Conservation (phyloP, 805 yeast species). For the Myxozyma udenii region DNA sequence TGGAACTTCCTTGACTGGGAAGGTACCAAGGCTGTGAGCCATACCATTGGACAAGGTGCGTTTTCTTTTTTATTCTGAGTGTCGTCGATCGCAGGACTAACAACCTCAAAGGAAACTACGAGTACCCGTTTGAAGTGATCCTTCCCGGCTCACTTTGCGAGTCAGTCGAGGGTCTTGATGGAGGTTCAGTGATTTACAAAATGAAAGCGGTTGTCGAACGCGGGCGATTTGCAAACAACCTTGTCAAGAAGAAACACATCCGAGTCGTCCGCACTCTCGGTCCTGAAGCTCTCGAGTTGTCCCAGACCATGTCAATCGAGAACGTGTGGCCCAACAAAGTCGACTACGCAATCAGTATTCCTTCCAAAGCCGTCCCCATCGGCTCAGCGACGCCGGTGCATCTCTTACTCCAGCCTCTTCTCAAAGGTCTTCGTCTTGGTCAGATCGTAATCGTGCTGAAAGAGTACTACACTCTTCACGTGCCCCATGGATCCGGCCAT, state of each 20-base stretch:
- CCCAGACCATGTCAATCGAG: constrained; percentile 90
- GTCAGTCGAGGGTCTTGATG: constrained; percentile 84
- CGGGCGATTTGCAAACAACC: constrained; percentile 66
- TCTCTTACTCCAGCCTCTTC: constrained; percentile 69
- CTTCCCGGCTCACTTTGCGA: constrained; percentile 80
- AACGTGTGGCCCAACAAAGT: constrained; percentile 94
- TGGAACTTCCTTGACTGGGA: constrained; percentile 69
- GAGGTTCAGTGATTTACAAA: constrained; percentile 68
- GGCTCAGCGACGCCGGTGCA: constrained; percentile 75
- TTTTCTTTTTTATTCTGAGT: neutral
- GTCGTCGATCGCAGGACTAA: no score
- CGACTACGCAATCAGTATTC: constrained; percentile 82
- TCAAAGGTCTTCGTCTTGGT: constrained; percentile 78
- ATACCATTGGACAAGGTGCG: constrained; percentile 29
- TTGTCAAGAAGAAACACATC: constrained; percentile 65
- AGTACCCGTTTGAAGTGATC: constrained; percentile 81
- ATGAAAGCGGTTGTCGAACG: constrained; percentile 79
- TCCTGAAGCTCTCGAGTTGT: constrained; percentile 78
- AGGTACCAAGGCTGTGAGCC: constrained; percentile 29
- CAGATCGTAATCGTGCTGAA: constrained; percentile 63
- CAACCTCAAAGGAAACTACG: constrained; percentile 77
- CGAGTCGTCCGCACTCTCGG: constrained; percentile 83
- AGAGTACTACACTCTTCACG: constrained; percentile 56
- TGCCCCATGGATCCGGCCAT: constrained; percentile 39
- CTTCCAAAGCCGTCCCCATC: constrained; percentile 83